Conservation (phyloP, 495 filamentous ascomycete genomes). For the Recurvomyces mirabilis region DNA sequence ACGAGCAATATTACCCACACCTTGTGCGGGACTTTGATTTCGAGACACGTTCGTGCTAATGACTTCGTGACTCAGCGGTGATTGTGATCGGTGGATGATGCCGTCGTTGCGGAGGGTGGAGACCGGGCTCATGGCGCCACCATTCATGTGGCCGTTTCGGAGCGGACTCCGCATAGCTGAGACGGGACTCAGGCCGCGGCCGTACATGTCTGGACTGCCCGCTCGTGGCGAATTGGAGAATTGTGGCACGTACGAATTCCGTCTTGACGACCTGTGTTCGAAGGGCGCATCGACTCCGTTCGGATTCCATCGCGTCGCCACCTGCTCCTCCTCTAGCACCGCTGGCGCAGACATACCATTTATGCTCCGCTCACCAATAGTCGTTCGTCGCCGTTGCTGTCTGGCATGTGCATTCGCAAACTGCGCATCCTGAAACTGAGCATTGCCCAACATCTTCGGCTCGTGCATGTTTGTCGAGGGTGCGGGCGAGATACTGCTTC, state of each 20-base stretch:
- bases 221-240: constrained; percentile 9
- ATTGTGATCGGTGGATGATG: constrained; percentile 1
- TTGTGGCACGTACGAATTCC: constrained; percentile 2
- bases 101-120: constrained; percentile 8
- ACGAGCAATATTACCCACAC: constrained; percentile 8
- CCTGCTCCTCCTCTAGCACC: background rate
- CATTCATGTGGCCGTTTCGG: no score
- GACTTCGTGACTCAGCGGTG: constrained; percentile 6
- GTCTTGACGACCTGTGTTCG: background rate
- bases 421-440: background rate
- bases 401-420: background rate
- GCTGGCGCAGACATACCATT: constrained; percentile 3
- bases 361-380: background rate
- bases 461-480: background rate
- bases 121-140: constrained; percentile 9
- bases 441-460: constrained; percentile 2
- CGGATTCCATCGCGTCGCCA: constrained; percentile 9
- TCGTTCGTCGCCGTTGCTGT: background rate
- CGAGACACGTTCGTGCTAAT: background rate
- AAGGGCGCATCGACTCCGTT: constrained; percentile 5
- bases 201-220: constrained; percentile 3
- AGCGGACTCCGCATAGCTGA: constrained; percentile 6
- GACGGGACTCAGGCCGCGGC: constrained; percentile 4
- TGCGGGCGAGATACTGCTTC: background rate
- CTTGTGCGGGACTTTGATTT: constrained; percentile 1